Conservation (phyloP, 768 basidiomycete species). For the Russula sp. region DNA sequence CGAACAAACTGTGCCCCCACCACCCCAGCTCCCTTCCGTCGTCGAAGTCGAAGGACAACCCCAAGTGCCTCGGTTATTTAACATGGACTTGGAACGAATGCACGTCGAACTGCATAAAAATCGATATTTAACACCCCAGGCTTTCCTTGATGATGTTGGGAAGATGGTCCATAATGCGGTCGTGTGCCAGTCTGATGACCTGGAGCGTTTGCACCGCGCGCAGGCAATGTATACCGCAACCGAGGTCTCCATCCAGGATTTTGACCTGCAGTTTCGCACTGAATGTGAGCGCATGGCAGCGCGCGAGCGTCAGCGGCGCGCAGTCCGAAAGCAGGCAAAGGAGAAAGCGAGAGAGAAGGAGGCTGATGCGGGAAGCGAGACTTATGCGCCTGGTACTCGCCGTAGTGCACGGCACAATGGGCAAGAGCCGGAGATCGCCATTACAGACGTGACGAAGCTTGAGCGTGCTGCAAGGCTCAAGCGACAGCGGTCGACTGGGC, state of each 20-base stretch:
- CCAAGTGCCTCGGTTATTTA: slow-evolving; percentile 50
- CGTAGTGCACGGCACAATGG: slow-evolving; percentile 72
- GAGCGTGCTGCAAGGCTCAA: slow-evolving; percentile 49
- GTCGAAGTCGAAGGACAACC: slow-evolving; percentile 34
- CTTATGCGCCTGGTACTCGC: slow-evolving; percentile 46
- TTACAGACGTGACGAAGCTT: slow-evolving; percentile 68
- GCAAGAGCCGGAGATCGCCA: slow-evolving; percentile 56
- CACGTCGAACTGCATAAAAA: slow-evolving; percentile 77
- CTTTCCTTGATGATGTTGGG: slow-evolving; percentile 77
- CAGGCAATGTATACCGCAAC: slow-evolving; percentile 85
- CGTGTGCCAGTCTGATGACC: slow-evolving; percentile 51
- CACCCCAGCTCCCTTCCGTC: slow-evolving; percentile 24
- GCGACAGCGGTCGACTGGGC: slow-evolving; percentile 50
- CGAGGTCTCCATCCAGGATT: slow-evolving; percentile 79
- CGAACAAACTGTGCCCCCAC: slow-evolving; percentile 14
- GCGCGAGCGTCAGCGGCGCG: slow-evolving; percentile 60
- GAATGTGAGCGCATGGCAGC: slow-evolving; percentile 88
- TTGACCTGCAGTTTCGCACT: slow-evolving; percentile 65
- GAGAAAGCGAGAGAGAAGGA: slow-evolving; percentile 30
- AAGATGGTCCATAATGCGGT: slow-evolving; percentile 75
- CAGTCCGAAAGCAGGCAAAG: slow-evolving; percentile 34
- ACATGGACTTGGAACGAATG: slow-evolving; percentile 92
- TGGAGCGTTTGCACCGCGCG: slow-evolving; percentile 71
- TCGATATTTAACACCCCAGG: slow-evolving; percentile 78
- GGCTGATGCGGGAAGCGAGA: slow-evolving; percentile 30